phyloP scores from a whole-genome alignment of 2,329 filamentous ascomycete genomes.

The Aspergillus awamori region DNA sequence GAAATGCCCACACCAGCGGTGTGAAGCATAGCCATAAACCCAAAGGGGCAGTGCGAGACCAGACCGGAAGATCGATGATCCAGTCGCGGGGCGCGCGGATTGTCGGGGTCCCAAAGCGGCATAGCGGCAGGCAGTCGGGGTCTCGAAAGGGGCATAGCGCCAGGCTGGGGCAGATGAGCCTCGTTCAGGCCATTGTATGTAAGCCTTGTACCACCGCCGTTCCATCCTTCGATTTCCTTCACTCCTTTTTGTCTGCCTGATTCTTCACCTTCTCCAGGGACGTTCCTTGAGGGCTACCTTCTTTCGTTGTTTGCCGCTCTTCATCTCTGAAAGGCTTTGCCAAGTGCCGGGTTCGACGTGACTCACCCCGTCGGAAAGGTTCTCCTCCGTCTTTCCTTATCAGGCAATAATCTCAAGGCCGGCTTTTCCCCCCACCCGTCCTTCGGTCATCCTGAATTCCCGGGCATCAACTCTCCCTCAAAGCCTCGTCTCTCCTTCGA shows the following conservation, averaged over 20 bases:
- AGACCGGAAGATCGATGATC: slow-evolving; percentile 2
- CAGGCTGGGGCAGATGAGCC: slow-evolving; percentile 6
- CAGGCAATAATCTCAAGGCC: slow-evolving; percentile 2
- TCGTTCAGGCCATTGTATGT: slow-evolving; percentile 10
- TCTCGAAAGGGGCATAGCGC: slow-evolving; percentile 18
- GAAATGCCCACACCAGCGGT: too few relatives aligned
- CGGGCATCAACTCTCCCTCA: background rate
- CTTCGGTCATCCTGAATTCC: slow-evolving; percentile 7
- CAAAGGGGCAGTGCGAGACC: background rate
- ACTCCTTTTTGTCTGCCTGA: slow-evolving; percentile 1
- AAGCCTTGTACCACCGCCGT: background rate
- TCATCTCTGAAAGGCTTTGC: background rate
- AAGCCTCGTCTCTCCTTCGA: slow-evolving; percentile 3
- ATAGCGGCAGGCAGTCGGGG: slow-evolving; percentile 22
- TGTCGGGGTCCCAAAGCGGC: slow-evolving; percentile 30
- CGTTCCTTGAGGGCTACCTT: background rate
- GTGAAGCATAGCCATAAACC: background rate
- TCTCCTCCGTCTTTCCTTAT: slow-evolving; percentile 6
- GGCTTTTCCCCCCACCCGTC: slow-evolving; percentile 1
- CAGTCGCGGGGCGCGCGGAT: slow-evolving; percentile 5
- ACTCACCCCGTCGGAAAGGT: slow-evolving; percentile 2
- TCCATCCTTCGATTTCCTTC: slow-evolving; percentile 23
- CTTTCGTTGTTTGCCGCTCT: background rate
- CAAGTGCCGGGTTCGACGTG: slow-evolving; percentile 2
- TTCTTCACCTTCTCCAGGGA: slow-evolving; percentile 1